Evolutionary conservation across 2,329 filamentous ascomycete genomes (phyloP).

Genomic region (Trichoderma atroviride): DNA sequence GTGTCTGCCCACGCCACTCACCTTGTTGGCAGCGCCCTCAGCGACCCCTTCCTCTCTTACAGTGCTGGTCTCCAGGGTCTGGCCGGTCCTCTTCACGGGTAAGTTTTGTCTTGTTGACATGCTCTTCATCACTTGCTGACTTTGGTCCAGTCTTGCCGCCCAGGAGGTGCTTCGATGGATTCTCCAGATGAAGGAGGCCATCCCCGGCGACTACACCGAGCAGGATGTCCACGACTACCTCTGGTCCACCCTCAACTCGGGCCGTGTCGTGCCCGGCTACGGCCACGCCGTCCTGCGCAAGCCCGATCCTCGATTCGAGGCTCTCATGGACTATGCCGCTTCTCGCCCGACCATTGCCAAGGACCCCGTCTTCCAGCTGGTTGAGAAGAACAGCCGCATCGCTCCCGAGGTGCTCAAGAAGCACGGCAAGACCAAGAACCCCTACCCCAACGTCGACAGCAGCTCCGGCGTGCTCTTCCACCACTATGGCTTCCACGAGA

Average conservation of each 20-base stretch:
- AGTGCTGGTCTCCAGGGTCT: constrained; percentile 93
- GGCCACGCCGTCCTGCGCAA: constrained; percentile 95
- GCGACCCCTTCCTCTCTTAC: constrained; percentile 94
- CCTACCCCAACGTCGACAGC: constrained; percentile 95
- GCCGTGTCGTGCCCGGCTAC: constrained; percentile 92
- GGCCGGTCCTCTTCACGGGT: constrained; percentile 74
- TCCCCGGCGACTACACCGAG: constrained; percentile 76
- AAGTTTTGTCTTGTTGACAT: constrained; percentile 33
- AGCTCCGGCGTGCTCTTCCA: constrained; percentile 94
- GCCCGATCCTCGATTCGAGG: constrained; percentile 94
- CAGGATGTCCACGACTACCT: constrained; percentile 86
- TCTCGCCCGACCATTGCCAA: constrained; percentile 80
- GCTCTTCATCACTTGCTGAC: background rate
- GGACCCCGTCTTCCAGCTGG: constrained; percentile 90
- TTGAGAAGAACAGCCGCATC: constrained; percentile 89
- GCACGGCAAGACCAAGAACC: constrained; percentile 98
- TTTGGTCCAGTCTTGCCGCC: constrained; percentile 70
- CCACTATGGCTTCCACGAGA: constrained; percentile 97
- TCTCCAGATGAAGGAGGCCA: constrained; percentile 88
- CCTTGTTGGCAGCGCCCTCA: constrained; percentile 90
- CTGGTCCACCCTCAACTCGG: constrained; percentile 90
- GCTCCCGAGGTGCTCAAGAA: constrained; percentile 88
- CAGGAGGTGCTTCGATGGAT: constrained; percentile 98
- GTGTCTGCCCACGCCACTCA: constrained; percentile 96
- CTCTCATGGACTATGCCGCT: constrained; percentile 92